phyloP scores from a whole-genome alignment of 371 early-diverging fungal genomes.

The Mortierella sp. region DNA sequence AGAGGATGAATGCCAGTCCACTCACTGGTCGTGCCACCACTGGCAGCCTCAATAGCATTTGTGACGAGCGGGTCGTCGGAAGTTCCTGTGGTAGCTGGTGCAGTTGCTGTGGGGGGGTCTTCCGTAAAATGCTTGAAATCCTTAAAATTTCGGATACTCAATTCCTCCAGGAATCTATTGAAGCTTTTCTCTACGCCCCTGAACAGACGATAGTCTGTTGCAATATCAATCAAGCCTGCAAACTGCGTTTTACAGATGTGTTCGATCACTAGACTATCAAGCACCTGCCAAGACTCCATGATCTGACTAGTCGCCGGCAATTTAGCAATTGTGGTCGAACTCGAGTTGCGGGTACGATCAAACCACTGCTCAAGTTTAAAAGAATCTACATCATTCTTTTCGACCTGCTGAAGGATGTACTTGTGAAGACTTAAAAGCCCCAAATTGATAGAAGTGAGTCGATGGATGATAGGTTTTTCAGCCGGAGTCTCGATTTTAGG shows the following conservation, averaged over 20 bases:
- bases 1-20: conserved; percentile 6
- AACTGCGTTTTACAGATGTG: conserved; percentile 53
- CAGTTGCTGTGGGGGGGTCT: neutral
- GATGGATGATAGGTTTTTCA: conserved; percentile 33
- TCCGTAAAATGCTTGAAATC: neutral
- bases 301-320: conserved; percentile 43
- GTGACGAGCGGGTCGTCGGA: neutral
- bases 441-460: conserved; percentile 27
- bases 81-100: neutral
- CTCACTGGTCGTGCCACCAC: neutral
- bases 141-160: conserved; percentile 35
- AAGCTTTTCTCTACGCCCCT: conserved; percentile 54
- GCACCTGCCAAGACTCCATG: conserved; percentile 55
- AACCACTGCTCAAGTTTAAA: conserved; percentile 54
- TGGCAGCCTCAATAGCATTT: neutral
- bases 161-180: conserved; percentile 49
- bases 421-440: conserved; percentile 41
- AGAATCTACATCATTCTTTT: conserved; percentile 14
- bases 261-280: conserved; percentile 38
- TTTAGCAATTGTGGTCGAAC: conserved; percentile 47
- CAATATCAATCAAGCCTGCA: conserved; percentile 51
- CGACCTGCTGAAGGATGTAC: conserved; percentile 36
- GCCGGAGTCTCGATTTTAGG: conserved; percentile 2
- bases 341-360: conserved; percentile 44
- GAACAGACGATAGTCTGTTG: conserved; percentile 52